Base-by-base conservation (phyloP, 2,329 filamentous ascomycete species). In the Calycina marina region DNA sequence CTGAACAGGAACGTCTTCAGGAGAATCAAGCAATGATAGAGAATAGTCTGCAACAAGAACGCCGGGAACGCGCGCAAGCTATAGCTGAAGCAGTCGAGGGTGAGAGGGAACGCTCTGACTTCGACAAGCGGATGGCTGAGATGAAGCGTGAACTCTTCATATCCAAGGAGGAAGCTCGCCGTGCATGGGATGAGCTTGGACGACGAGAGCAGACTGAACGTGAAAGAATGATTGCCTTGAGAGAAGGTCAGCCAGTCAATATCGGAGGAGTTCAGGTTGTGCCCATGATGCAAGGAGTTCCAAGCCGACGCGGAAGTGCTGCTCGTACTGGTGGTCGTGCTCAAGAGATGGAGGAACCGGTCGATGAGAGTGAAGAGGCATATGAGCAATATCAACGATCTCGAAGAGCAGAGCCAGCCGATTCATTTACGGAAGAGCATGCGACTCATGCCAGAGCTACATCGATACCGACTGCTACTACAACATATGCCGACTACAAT, bases 121-220 rank as follows among this genome's bases (percentile, higher is more conserved):
- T 74, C 0, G 77, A 92, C 44, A 82, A 83, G 49, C 67, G 84
- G 45, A 69, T 93, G n/a, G 65, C 68, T 11, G 90, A 96, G 55
- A 85, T 93, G 79, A 79, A 80, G 46, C 82, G 90, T 41, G 90
- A 98, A 57, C 65, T 96, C 24, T 72, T 80, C 47, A 98, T 98
- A 39, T 92, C 86, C 24, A 94, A 93, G 51, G 88, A 94, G 46
- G 90, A 98, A 56, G 88, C 90, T 6, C 75, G 88, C 20, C 73
- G 90, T 36, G 90, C 90, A 2, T 98, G 90, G 90, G 90, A 98
- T 59, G 90, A 96, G 56, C 71, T 98, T 1, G 90, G 90, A 14
- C 72, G 88, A 31, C 74, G 85, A 31, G 90, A 96, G 56, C 84
- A 94, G 51, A 83, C 92, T 56, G 88, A 94, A 56, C 74, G 88